A percentile compares a stretch with the other conserved stretches of the same genome.
Evolutionary conservation across 176 grass and related monocot species (phyloP).

Genomic region (Leersia perrieri): DNA sequence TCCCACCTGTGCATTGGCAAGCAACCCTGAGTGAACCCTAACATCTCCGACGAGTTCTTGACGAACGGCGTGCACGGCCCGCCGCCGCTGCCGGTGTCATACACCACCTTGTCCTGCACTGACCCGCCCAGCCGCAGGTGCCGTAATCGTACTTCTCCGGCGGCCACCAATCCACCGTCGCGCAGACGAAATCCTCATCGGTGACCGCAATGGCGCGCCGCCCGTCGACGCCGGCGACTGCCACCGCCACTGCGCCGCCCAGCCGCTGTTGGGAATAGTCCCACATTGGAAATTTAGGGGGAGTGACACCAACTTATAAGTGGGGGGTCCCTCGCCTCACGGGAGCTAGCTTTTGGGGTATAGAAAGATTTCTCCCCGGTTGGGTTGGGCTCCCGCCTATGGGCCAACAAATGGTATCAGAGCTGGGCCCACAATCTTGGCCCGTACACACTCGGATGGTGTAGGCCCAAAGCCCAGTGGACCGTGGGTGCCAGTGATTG

Average conservation of each 20-base stretch:
- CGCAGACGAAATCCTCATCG: slow-evolving; percentile 82
- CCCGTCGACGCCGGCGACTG: slow-evolving; percentile 40
- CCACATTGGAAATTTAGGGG: too few species aligned
- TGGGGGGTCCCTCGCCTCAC: too few species aligned
- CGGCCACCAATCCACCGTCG: slow-evolving; percentile 98
- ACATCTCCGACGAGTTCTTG: slow-evolving; percentile 55
- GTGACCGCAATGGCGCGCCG: slow-evolving; percentile 55
- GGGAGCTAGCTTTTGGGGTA: too few species aligned
- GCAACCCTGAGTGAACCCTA: slow-evolving; percentile 64
- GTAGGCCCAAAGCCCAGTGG: too few species aligned
- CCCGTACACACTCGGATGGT: too few species aligned
- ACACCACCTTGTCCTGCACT: slow-evolving; percentile 66
- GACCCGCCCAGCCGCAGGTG: slow-evolving; percentile 78
- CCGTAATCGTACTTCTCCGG: slow-evolving; percentile 96
- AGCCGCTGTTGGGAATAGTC: too few species aligned
- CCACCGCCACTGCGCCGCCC: background rate
- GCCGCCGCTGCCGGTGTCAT: slow-evolving; percentile 17
- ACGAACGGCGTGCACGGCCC: slow-evolving; percentile 49
- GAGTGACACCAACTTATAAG: too few species aligned
- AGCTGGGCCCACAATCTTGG: too few species aligned
- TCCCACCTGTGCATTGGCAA: slow-evolving; percentile 70
- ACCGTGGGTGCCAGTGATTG: too few species aligned
- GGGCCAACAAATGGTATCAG: too few species aligned
- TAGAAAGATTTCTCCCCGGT: too few species aligned
- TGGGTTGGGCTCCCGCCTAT: too few species aligned